These are phyloP conservation scores for Phellopilus nigrolimitatus DNA, from an alignment of 1,284 basidiomycete genomes.

Conservation along the genomic window DNA sequence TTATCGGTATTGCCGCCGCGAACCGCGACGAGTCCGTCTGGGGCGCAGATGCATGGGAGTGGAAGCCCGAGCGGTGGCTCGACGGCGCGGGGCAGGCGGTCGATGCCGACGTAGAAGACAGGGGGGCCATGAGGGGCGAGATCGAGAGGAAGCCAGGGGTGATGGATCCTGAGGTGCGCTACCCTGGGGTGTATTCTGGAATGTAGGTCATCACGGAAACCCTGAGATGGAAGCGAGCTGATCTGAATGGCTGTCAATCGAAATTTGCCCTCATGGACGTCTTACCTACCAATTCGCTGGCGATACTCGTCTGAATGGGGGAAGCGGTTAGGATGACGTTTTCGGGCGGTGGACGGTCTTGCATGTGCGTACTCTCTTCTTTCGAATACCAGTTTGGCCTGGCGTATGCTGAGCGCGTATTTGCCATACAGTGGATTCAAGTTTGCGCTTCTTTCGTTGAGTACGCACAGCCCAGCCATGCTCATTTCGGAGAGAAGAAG, in stretches of 20 bases:
- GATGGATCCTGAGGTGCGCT: conserved; percentile 10
- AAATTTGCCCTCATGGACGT: not conserved
- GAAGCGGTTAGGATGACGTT: conserved; percentile 18
- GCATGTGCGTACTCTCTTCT: conserved; percentile 11
- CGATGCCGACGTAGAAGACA: not conserved
- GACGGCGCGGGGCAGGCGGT: not conserved
- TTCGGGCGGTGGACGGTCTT: conserved; percentile 16
- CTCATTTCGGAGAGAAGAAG: not conserved
- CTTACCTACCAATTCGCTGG: not conserved
- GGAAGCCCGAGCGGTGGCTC: conserved; percentile 32
- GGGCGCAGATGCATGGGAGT: conserved; percentile 30
- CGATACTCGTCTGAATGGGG: too few species aligned
- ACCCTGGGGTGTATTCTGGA: conserved; percentile 17
- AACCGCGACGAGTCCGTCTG: conserved; percentile 29
- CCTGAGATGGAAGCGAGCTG: not conserved
- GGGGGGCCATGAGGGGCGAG: too few species aligned
- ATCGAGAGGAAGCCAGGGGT: conserved; percentile 5
- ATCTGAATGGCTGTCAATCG: too few species aligned
- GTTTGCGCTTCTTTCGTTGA: conserved; percentile 16
- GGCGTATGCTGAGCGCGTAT: not conserved
- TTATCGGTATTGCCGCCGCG: conserved; percentile 27
- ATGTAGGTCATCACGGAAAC: conserved; percentile 12
- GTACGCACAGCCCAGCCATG: not conserved
- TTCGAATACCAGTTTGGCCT: not conserved
- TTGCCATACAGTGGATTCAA: conserved; percentile 14